A percentile compares a stretch with the other conserved stretches of the same genome.
These are phyloP conservation scores for Solanum microdontum DNA, from an alignment of 257 asterid genomes.

Conservation along the genomic window DNA sequence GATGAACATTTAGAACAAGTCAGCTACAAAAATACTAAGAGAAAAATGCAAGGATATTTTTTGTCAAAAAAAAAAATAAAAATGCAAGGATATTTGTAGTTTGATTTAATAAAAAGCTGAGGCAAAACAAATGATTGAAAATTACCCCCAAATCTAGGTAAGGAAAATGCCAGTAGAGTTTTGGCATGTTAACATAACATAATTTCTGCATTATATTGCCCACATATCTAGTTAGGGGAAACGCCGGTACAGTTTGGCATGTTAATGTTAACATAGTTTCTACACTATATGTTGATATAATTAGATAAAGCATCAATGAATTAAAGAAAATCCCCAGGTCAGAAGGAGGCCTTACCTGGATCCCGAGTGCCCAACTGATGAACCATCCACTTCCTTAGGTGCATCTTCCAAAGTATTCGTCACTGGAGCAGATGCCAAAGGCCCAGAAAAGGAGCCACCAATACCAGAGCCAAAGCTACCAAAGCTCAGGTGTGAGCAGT, in stretches of 20 bases:
- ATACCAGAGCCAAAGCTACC: constrained; percentile 65
- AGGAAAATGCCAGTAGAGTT: neutral
- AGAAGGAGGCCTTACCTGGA: constrained; percentile 32
- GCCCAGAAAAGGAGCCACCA: constrained; percentile 33
- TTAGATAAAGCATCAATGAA: neutral
- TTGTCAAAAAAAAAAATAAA: no score
- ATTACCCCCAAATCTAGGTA: neutral
- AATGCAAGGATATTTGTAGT: neutral
- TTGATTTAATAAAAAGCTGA: neutral
- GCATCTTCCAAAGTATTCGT: constrained; percentile 34
- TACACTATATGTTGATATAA: neutral
- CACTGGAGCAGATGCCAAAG: constrained; percentile 32
- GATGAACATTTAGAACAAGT: neutral
- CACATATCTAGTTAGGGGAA: neutral
- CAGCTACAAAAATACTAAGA: neutral
- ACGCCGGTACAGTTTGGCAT: neutral
- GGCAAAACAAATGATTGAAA: neutral
- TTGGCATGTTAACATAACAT: neutral
- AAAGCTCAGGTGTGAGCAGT: constrained; percentile 83
- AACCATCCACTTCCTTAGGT: constrained; percentile 29
- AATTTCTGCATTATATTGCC: neutral
- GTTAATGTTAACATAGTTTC: neutral
- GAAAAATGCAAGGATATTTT: constrained; percentile 4
- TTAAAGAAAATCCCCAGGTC: neutral
- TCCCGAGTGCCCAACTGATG: constrained; percentile 39